A percentile compares a stretch with the other conserved stretches of the same genome.
These are phyloP conservation scores for Claviceps lovelessii DNA, from an alignment of 2,329 filamentous ascomycete species.

Conservation along the genomic window DNA sequence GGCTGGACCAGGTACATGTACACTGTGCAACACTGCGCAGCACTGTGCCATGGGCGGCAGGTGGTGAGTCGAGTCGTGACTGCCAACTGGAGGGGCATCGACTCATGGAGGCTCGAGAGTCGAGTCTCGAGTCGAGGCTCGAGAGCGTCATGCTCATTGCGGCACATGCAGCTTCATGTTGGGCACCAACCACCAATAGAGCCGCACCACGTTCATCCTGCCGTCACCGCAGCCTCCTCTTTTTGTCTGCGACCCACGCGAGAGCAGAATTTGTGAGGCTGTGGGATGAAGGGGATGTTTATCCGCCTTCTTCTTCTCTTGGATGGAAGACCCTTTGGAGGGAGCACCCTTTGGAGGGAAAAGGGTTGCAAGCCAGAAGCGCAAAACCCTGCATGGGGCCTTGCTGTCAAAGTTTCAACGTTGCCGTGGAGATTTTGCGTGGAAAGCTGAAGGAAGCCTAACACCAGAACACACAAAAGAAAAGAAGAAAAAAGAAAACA, in stretches of 20 bases:
- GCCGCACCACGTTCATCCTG: conserved; percentile 1
- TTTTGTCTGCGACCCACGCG: neutral
- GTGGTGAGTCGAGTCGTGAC: neutral
- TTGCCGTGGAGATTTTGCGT: no score
- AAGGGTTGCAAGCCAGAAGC: no score
- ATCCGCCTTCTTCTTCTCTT: no score
- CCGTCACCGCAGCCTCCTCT: neutral
- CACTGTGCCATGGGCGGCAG: neutral
- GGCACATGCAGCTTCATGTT: neutral
- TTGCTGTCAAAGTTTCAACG: no score
- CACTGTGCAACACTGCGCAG: neutral
- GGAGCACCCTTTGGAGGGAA: no score
- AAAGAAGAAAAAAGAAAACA: neutral
- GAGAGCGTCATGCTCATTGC: no score
- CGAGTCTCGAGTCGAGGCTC: no score
- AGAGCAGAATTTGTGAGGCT: neutral
- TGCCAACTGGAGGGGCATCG: neutral
- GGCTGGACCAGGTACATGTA: no score
- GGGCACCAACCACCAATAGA: conserved; percentile 1
- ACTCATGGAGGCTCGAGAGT: neutral
- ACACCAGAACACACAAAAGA: neutral
- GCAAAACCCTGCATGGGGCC: no score
- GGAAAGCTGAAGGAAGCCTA: no score
- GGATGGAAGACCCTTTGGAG: no score
- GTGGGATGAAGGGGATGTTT: neutral